Base-by-base conservation (phyloP, 768 basidiomycete genomes). In the Cystofilobasidium bisporidii region DNA sequence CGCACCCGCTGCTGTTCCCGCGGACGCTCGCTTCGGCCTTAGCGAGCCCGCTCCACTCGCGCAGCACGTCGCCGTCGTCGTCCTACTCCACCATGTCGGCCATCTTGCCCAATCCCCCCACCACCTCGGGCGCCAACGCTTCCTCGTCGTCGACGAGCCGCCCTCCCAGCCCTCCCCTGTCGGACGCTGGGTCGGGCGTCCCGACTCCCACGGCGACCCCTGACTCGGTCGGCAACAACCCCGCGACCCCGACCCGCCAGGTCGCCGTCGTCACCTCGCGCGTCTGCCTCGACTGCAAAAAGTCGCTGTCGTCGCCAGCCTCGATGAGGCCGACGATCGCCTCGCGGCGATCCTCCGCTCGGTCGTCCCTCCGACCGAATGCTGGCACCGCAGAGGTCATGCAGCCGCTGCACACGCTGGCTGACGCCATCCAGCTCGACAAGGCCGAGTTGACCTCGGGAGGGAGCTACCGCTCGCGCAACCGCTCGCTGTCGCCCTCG, bases 1-100 rank as follows among this genome's bases (percentile, higher is more conserved):
- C 63, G 15, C 63, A 64, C 38, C 63, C 63, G n/a, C 55, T 64
- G 10, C 15, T 64, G 33, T 64, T 55, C 53, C 63, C 63, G 32
- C 30, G 43, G 11, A 36, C 63, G 28, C 38, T 47, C 24, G 43
- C 47, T 20, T 50, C 55, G 17, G 45, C 63, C 4, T 33, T 56
- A 22, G 41, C 47, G 33, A 36, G 50, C 22, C 36, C 63, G 33
- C 32, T 64, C 63, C 53, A 56, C 28, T 56, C 53, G 53, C 53
- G 53, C 53, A 56, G 32, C 53, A 12, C 53, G 4, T 30, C 28
- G 28, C 26, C 61, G 20, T 47, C 30, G 28, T 63, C 45, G 43
- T 63, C 47, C 2, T 50, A 41, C 61, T 28, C 40, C 18, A 10
- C 48, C 45, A 30, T 50, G 32, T 26, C n/a, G 18, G 32, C 30